Percentiles rank a stretch among this genome's conserved stretches.
Evolutionary conservation across 2,329 filamentous ascomycete genomes (phyloP).

Genomic region (Exophiala oligosperma): DNA sequence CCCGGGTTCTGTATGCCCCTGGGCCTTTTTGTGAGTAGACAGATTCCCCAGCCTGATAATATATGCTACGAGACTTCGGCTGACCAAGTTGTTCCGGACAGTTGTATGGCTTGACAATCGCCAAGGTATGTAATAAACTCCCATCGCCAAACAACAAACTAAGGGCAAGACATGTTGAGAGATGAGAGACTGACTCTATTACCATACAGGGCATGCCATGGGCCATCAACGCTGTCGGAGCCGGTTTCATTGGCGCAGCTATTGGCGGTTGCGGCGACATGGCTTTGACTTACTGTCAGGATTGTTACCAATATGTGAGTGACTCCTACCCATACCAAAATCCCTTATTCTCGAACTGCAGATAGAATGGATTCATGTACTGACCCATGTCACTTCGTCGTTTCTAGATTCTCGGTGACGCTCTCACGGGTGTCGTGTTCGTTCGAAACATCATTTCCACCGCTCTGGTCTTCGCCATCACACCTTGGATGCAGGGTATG

Average conservation of each 20-base stretch:
- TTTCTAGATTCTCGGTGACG: conserved; percentile 47
- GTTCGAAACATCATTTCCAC: conserved; percentile 47
- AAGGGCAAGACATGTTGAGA: too few relatives aligned
- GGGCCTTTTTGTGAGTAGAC: conserved; percentile 33
- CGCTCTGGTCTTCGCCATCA: conserved; percentile 48
- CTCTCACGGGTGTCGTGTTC: conserved; percentile 47
- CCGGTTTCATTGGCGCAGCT: conserved; percentile 40
- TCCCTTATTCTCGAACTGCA: too few relatives aligned
- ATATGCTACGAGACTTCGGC: too few relatives aligned
- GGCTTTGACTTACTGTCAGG: conserved; percentile 33
- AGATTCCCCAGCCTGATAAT: too few relatives aligned
- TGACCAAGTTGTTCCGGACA: neutral
- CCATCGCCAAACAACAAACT: too few relatives aligned
- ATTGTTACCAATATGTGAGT: conserved; percentile 35
- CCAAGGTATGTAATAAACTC: conserved; percentile 26
- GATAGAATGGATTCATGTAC: too few relatives aligned
- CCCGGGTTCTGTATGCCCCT: conserved; percentile 35
- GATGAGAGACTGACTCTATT: too few relatives aligned
- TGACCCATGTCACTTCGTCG: too few relatives aligned
- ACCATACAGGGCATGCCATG: conserved; percentile 30
- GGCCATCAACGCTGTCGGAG: conserved; percentile 31
- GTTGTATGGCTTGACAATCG: conserved; percentile 40
- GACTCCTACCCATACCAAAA: neutral
- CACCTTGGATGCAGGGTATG: conserved; percentile 41
- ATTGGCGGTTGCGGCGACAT: conserved; percentile 30